Percentiles rank a stretch among this genome's conserved stretches.
phyloP scores from a whole-genome alignment of 495 filamentous ascomycete genomes.

The Penicillium parvum region DNA sequence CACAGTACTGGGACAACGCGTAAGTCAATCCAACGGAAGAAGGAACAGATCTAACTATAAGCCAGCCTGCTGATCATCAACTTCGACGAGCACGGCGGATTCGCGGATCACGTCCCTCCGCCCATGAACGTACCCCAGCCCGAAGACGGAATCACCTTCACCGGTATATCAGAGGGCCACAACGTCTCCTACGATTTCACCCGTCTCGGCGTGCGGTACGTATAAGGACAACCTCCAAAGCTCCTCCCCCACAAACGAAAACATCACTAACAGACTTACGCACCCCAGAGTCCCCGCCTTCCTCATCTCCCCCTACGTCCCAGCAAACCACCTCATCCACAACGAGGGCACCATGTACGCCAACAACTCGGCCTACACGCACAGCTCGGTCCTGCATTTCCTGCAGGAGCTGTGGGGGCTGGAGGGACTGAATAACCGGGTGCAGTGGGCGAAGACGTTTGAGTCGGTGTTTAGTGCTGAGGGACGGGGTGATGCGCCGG shows the following conservation, averaged over 20 bases:
- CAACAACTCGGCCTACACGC: conserved; percentile 40
- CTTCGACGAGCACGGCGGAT: conserved; percentile 48
- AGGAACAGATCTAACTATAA: background rate
- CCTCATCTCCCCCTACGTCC: conserved; percentile 41
- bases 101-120: conserved; percentile 44
- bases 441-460: conserved; percentile 40
- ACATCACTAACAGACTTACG: background rate
- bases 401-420: conserved; percentile 41
- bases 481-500: conserved; percentile 28
- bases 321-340: conserved; percentile 36
- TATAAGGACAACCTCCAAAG: background rate
- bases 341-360: conserved; percentile 37
- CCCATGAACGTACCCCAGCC: conserved; percentile 35
- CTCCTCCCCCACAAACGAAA: background rate
- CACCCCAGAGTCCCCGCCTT: conserved; percentile 37
- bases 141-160: conserved; percentile 36
- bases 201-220: conserved; percentile 41
- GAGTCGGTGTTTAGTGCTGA: conserved; percentile 34
- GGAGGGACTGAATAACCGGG: conserved; percentile 38
- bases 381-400: conserved; percentile 39
- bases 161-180: conserved; percentile 33
- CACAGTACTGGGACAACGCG: conserved; percentile 43
- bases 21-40: conserved; percentile 17
- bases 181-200: conserved; percentile 40
- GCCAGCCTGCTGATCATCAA: conserved; percentile 42